Evolutionary conservation across 495 filamentous ascomycete genomes (phyloP).

Genomic region (Hyaloscypha bicolor): DNA sequence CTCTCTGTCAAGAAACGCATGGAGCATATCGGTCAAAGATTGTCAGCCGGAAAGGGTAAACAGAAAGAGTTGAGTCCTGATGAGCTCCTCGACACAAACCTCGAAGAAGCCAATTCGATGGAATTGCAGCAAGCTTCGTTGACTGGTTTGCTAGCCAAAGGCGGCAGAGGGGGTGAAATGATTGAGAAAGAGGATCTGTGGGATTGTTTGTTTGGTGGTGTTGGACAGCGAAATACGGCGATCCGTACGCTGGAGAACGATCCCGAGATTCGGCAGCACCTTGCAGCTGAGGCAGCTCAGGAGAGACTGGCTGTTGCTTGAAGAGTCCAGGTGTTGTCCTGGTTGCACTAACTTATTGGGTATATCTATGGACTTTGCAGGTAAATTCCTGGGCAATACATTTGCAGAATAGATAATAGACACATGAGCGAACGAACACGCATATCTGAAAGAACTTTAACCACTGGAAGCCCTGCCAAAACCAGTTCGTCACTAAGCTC

Average conservation of each 20-base stretch:
- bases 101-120: constrained; percentile 73
- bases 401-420: too few species aligned
- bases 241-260: constrained; percentile 11
- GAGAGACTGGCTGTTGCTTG: not conserved
- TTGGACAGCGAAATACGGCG: constrained; percentile 1
- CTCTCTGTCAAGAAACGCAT: constrained; percentile 78
- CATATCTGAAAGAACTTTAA: too few species aligned
- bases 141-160: constrained; percentile 67
- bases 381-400: not conserved
- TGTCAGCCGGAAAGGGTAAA: constrained; percentile 39
- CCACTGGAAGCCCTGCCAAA: too few species aligned
- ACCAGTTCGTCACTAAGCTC: too few species aligned
- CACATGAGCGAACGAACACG: too few species aligned
- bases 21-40: constrained; percentile 65
- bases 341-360: not conserved
- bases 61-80: constrained; percentile 32
- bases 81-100: constrained; percentile 33
- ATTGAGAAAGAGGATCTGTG: constrained; percentile 82
- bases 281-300: constrained; percentile 31
- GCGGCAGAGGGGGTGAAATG: constrained; percentile 73
- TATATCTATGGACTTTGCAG: not conserved
- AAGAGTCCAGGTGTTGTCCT: not conserved
- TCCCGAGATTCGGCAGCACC: constrained; percentile 20
- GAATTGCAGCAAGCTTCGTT: constrained; percentile 75
- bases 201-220: constrained; percentile 78